These are phyloP conservation scores for Isabelozyma gotoi DNA, from an alignment of 805 yeast species.

Conservation along the genomic window DNA sequence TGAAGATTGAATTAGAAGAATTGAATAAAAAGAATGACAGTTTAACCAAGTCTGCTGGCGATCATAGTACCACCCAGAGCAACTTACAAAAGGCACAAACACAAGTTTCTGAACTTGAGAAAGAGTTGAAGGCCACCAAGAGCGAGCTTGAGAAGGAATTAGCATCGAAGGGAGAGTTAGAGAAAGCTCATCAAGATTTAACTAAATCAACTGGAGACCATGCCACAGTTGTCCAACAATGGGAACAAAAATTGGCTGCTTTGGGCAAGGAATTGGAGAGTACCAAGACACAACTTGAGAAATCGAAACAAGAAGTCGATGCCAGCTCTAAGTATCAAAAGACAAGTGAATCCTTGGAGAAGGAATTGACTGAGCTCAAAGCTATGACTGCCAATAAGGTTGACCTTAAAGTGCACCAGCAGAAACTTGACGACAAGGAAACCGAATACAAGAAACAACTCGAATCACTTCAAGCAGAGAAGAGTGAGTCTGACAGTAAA, in stretches of 20 bases:
- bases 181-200: background rate
- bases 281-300: background rate
- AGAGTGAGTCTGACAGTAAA: background rate
- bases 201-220: background rate
- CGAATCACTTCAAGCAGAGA: background rate
- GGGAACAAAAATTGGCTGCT: background rate
- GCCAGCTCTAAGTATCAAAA: background rate
- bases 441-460: background rate
- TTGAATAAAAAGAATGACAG: background rate
- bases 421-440: background rate
- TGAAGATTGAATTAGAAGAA: background rate
- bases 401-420: background rate
- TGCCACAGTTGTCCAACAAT: background rate
- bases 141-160: background rate
- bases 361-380: background rate
- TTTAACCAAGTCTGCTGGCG: background rate
- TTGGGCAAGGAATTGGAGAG: background rate
- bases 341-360: background rate
- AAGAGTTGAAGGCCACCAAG: background rate
- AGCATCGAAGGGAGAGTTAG: background rate
- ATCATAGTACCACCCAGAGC: background rate
- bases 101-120: background rate
- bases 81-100: background rate
- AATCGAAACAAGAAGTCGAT: slow-evolving; percentile 1
- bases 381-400: background rate